Percentiles rank a stretch among this genome's conserved stretches.
Evolutionary conservation across 2,329 filamentous ascomycete genomes (phyloP).

Genomic region (Venturia aucupariae): DNA sequence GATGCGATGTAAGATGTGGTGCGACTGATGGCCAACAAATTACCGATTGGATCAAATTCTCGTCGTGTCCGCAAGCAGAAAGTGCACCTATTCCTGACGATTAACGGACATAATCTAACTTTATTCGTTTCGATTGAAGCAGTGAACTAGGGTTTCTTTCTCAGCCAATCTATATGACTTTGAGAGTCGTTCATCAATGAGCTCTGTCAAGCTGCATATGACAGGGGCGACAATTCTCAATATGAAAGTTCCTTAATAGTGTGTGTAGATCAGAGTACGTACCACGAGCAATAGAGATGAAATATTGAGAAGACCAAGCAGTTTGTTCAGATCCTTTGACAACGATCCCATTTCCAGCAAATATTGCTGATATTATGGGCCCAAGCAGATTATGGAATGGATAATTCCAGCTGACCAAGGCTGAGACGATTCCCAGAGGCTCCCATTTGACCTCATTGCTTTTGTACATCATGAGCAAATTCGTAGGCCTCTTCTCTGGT

Average conservation of each 20-base stretch:
- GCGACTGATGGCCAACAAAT: conserved; percentile 84
- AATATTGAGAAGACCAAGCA: conserved; percentile 83
- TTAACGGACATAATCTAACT: background rate
- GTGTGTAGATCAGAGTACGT: background rate
- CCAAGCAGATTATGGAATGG: conserved; percentile 90
- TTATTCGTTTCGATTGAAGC: background rate
- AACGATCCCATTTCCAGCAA: conserved; percentile 82
- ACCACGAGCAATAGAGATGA: conserved; percentile 63
- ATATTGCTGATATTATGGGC: conserved; percentile 81
- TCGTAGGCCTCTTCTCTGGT: conserved; percentile 69
- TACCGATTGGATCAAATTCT: conserved; percentile 72
- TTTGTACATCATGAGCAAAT: conserved; percentile 93
- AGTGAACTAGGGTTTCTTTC: background rate
- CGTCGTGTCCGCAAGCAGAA: conserved; percentile 70
- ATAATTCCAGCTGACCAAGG: conserved; percentile 95
- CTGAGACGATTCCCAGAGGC: conserved; percentile 83
- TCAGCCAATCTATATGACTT: background rate
- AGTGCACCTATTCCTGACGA: conserved; percentile 47
- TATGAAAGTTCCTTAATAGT: too few species aligned
- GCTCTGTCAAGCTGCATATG: background rate
- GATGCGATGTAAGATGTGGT: conserved; percentile 73
- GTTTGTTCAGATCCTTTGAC: conserved; percentile 95
- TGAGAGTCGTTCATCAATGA: background rate
- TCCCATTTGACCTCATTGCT: conserved; percentile 84
- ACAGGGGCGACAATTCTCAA: background rate